phyloP scores from a whole-genome alignment of 495 filamentous ascomycete species.

The Lepidopterella palustris region DNA sequence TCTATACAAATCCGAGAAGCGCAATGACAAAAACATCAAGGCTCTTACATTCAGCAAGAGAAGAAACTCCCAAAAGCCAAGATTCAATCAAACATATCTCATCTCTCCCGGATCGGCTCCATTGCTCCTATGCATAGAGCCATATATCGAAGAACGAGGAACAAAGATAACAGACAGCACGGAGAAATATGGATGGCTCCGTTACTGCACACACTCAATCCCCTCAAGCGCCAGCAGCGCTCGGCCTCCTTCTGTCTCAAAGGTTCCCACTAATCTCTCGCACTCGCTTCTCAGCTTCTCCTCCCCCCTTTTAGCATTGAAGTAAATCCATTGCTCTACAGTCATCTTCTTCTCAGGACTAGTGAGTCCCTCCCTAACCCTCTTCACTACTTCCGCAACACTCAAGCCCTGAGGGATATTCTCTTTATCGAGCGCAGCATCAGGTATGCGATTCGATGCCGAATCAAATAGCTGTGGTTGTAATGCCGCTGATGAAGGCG shows the following conservation, averaged over 20 bases:
- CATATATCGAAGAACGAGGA: no score
- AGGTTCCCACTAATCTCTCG: constrained; percentile 68
- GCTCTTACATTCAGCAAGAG: no score
- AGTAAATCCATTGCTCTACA: constrained; percentile 84
- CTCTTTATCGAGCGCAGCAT: constrained; percentile 44
- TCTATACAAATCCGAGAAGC: no score
- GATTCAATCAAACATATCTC: no score
- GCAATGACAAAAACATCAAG: no score
- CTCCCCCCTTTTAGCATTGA: constrained; percentile 73
- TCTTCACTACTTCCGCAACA: constrained; percentile 43
- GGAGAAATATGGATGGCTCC: background rate
- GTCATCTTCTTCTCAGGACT: constrained; percentile 81
- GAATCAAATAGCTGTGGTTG: background rate
- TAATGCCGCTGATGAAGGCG: background rate
- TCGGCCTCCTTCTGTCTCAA: constrained; percentile 73
- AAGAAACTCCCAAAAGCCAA: no score
- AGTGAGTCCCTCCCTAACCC: constrained; percentile 48
- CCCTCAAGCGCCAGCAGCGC: constrained; percentile 74
- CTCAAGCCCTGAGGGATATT: constrained; percentile 28
- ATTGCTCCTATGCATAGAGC: no score
- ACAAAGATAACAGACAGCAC: no score
- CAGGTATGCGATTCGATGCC: background rate
- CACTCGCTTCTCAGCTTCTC: constrained; percentile 70
- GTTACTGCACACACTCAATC: constrained; percentile 41
- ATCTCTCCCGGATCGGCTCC: no score